Evolutionary conservation across 345 rosid species (phyloP).

Genomic region (Pugionium dolabratum): DNA sequence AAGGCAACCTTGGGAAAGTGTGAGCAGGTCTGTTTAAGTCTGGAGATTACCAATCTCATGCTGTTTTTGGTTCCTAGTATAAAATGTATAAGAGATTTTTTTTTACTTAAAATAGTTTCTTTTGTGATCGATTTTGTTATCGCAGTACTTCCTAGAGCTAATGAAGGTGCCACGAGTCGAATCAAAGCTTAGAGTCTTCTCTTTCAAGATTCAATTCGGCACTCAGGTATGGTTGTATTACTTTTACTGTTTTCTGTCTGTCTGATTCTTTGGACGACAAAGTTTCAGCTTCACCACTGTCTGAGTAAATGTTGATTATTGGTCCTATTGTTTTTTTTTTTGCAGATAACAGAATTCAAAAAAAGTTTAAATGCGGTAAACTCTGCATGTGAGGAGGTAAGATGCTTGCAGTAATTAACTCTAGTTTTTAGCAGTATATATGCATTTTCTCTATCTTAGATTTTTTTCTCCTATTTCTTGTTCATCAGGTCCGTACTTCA

Average conservation of each 20-base stretch:
- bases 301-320: constrained; percentile 1
- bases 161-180: constrained; percentile 99
- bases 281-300: neutral
- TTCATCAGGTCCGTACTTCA: constrained; percentile 77
- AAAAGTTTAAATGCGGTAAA: constrained; percentile 85
- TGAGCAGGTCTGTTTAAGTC: constrained; percentile 74
- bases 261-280: constrained; percentile 25
- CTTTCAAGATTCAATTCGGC: constrained; percentile 91
- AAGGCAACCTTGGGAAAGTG: constrained; percentile 84
- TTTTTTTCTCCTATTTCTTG: constrained; percentile 23
- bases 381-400: constrained; percentile 93
- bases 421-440: constrained; percentile 13
- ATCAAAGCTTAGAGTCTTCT: constrained; percentile 91
- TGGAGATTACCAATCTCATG: constrained; percentile 10
- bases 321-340: neutral
- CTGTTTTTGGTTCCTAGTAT: constrained; percentile 16
- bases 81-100: neutral
- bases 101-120: constrained; percentile 18
- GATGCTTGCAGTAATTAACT: constrained; percentile 27
- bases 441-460: constrained; percentile 8
- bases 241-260: constrained; percentile 29
- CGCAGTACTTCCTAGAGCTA: constrained; percentile 85
- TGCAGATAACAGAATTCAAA: constrained; percentile 81
- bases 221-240: constrained; percentile 78
- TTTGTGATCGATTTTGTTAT: constrained; percentile 29